phyloP scores from a whole-genome alignment of 345 rosid genomes.

The Eucalyptus brandiana region DNA sequence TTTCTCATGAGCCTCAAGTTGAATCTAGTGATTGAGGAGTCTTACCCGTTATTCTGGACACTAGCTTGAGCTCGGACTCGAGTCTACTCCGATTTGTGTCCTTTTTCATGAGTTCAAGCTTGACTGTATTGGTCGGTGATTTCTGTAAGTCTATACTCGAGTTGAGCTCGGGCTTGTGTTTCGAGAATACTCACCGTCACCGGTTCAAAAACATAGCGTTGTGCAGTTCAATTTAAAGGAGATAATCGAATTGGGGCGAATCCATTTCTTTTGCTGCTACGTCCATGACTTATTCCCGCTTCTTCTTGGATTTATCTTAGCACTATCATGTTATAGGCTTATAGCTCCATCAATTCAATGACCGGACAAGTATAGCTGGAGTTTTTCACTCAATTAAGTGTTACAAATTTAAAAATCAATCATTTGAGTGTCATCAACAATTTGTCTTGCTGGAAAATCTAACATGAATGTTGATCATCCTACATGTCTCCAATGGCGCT shows the following conservation, averaged over 20 bases:
- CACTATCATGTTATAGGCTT: not conserved
- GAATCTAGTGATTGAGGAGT: not conserved
- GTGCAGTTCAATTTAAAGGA: not conserved
- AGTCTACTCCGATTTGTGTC: no score
- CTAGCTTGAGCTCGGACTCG: not conserved
- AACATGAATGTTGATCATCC: rapidly evolving
- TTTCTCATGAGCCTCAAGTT: not conserved
- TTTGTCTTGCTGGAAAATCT: no score
- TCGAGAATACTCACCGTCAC: not conserved
- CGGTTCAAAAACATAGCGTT: not conserved
- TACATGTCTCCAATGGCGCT: no score
- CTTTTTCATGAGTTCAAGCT: not conserved
- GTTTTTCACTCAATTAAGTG: no score
- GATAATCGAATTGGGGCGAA: not conserved
- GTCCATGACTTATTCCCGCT: not conserved
- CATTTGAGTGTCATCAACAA: rapidly evolving
- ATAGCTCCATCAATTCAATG: not conserved
- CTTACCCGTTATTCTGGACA: not conserved
- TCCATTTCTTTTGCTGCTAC: not conserved
- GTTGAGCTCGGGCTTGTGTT: not conserved
- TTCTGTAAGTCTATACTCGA: not conserved
- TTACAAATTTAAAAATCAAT: no score
- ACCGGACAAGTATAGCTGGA: no score
- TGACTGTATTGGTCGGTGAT: not conserved
- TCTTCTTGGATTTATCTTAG: not conserved